phyloP scores from a whole-genome alignment of 1,139 yeast species.

The Protomyces inundatus region DNA sequence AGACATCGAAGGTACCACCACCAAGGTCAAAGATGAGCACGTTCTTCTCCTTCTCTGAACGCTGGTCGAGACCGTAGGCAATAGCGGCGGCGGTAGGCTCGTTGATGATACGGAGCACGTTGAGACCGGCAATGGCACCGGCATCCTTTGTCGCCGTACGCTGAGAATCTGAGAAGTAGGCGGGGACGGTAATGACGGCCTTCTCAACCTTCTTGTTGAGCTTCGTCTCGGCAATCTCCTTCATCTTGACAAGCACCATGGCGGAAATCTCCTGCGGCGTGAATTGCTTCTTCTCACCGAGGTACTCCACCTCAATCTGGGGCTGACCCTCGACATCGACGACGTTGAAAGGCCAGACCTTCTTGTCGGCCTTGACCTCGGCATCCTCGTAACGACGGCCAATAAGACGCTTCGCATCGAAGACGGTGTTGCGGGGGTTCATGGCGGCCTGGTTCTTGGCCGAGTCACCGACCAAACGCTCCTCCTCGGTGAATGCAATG shows the following conservation, averaged over 20 bases:
- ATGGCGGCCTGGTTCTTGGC: constrained; percentile 98
- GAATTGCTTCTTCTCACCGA: constrained; percentile 88
- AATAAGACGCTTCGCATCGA: constrained; percentile 94
- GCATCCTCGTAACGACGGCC: constrained; percentile 91
- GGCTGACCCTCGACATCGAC: constrained; percentile 83
- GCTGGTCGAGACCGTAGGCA: constrained; percentile 95
- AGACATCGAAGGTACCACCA: constrained; percentile 98
- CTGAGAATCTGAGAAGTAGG: constrained; percentile 95
- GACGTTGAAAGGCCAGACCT: constrained; percentile 97
- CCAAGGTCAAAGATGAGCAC: constrained; percentile 91
- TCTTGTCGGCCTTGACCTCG: constrained; percentile 89
- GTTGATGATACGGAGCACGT: constrained; percentile 93
- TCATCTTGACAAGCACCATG: constrained; percentile 92
- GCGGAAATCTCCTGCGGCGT: constrained; percentile 97
- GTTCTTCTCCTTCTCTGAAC: constrained; percentile 72
- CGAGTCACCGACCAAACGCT: constrained; percentile 98
- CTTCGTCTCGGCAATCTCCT: constrained; percentile 95
- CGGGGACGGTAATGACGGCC: constrained; percentile 95
- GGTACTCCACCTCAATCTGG: constrained; percentile 85
- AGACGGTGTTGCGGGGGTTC: constrained; percentile 86
- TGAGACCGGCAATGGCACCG: constrained; percentile 94
- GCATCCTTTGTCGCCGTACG: constrained; percentile 99
- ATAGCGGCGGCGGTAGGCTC: constrained; percentile 98
- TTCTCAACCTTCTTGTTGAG: constrained; percentile 89
- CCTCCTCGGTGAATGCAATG: constrained; percentile 96